Evolutionary conservation across 2,329 filamentous ascomycete genomes (phyloP), one percentile per base, ranked within the genome.

Genomic region (Periconia digitata): DNA sequence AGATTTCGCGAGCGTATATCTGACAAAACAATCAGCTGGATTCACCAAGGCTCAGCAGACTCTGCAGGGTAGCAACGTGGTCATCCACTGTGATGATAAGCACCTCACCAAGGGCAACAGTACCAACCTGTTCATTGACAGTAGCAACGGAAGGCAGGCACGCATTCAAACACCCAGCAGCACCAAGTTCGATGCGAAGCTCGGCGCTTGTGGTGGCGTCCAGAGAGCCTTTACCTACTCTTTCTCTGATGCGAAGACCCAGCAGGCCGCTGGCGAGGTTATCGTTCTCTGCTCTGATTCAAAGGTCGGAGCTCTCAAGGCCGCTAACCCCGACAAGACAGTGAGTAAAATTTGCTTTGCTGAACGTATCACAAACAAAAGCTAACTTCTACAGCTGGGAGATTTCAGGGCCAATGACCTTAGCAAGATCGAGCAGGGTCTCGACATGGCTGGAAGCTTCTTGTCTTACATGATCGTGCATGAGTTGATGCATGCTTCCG

Each of bases 61-160:
- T 10, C 18, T 44, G 8, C 16, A 24, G 12, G 20, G 23, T 18
- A 44, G 37, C 18, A 34, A 3, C 2, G 34, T 44, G 8, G 18
- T 44, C 18, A 44, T 44, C n/a, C 42, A 44, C 42, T 44, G 42
- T n/a, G 34, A 44, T 16, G 42, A 44, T n/a, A 44, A 32, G 17
- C 42, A 44, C 15, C 34, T 44, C n/a, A 44, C 32, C n/a, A 44
- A 44, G 32, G 27, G 27, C 10, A 27, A 7, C 32, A 6, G 10
- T 6, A 22, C 12, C 12, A 29, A n/a, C 3, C 7, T 44, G 2
- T 44, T 37, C 42, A 13, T 15, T 8, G 42, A 44, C 20, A 44
- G 24, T 12, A 44, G 32, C 29, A 44, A 36, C 29, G 35, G 35
- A n/a, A 35, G 42, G 23, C 29, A 44, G 29, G 42, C 42, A 10